phyloP scores from a whole-genome alignment of 768 basidiomycete species.

The Leccinum disarticulatum region DNA sequence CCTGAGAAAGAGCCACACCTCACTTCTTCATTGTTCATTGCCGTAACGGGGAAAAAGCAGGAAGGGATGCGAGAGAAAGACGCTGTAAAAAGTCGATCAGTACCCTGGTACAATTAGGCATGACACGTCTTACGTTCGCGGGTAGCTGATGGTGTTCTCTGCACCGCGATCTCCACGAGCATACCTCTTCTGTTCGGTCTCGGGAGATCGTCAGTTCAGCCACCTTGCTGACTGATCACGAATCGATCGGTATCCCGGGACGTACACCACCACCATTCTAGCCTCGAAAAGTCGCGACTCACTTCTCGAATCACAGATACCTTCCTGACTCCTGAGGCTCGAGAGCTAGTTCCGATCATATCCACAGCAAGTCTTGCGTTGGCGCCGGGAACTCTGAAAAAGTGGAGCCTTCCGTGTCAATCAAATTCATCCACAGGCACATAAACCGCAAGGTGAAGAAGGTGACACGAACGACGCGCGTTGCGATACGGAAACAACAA shows the following conservation, averaged over 20 bases:
- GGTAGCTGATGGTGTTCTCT: neutral
- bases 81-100: neutral
- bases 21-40: neutral
- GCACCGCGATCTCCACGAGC: neutral
- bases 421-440: slow-evolving; percentile 1
- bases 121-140: neutral
- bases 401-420: neutral
- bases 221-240: neutral
- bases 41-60: neutral
- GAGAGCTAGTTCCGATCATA: neutral
- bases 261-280: neutral
- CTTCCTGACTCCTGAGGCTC: slow-evolving; percentile 24
- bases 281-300: neutral
- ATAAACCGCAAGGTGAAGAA: slow-evolving; percentile 1
- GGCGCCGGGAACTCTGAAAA: neutral
- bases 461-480: neutral
- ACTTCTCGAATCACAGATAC: slow-evolving; percentile 5
- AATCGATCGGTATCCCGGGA: neutral
- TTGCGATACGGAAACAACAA: slow-evolving; percentile 1
- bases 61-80: neutral
- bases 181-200: neutral
- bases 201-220: neutral
- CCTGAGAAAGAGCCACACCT: neutral
- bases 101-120: neutral
- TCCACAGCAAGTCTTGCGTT: slow-evolving; percentile 3